Evolutionary conservation across 352 stramenopile genomes (phyloP).

Genomic region (Phytophthora litchii): DNA sequence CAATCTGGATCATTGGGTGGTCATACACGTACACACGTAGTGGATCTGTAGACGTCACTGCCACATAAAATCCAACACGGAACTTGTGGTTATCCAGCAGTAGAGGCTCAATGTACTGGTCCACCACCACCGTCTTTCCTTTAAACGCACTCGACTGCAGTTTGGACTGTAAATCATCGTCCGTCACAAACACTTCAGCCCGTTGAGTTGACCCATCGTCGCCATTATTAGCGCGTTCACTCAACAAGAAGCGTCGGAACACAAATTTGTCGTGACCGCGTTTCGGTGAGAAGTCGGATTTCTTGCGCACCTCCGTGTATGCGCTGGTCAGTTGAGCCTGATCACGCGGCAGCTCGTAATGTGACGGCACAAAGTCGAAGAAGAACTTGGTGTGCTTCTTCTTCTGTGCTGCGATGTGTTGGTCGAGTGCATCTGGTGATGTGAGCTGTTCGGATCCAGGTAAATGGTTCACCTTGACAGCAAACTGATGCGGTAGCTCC

Average conservation of each 20-base stretch:
- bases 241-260: conserved; percentile 70
- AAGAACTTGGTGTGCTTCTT: conserved; percentile 63
- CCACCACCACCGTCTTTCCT: conserved; percentile 62
- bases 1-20: conserved; percentile 76
- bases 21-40: conserved; percentile 86
- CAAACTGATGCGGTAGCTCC: conserved; percentile 48
- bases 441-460: conserved; percentile 61
- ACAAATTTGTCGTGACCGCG: conserved; percentile 52
- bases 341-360: conserved; percentile 72
- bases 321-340: conserved; percentile 46
- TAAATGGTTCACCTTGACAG: conserved; percentile 72
- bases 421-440: conserved; percentile 44
- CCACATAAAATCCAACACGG: conserved; percentile 87
- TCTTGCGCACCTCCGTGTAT: conserved; percentile 53
- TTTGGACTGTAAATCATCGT: conserved; percentile 54
- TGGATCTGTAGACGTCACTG: conserved; percentile 82
- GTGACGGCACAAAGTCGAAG: conserved; percentile 67
- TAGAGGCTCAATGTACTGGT: conserved; percentile 84
- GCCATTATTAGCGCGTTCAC: conserved; percentile 39
- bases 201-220: conserved; percentile 37
- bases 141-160: conserved; percentile 54
- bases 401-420: conserved; percentile 54
- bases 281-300: conserved; percentile 61
- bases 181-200: conserved; percentile 45
- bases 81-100: conserved; percentile 90